Conservation (phyloP, 2,329 filamentous ascomycete species). For the Verticillium nubilum region DNA sequence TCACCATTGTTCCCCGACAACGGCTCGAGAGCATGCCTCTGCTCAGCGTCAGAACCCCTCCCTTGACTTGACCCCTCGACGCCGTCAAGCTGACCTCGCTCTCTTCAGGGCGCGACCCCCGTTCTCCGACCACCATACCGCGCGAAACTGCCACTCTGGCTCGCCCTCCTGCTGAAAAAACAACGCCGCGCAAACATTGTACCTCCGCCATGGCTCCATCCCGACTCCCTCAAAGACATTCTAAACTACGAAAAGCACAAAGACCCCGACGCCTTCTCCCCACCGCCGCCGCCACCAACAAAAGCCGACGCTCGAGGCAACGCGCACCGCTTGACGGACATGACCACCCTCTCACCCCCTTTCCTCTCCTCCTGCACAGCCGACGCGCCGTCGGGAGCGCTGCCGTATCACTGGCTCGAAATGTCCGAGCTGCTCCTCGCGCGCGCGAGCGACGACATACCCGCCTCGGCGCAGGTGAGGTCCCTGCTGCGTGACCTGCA, state of each 20-base stretch:
- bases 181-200: slow-evolving; percentile 91
- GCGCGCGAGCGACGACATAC: slow-evolving; percentile 78
- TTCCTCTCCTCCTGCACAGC: slow-evolving; percentile 74
- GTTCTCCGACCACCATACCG: slow-evolving; percentile 76
- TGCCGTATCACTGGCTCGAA: slow-evolving; percentile 96
- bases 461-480: slow-evolving; percentile 65
- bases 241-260: slow-evolving; percentile 75
- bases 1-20: slow-evolving; percentile 89
- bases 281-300: slow-evolving; percentile 62
- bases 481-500: slow-evolving; percentile 73
- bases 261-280: slow-evolving; percentile 68
- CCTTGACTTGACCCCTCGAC: slow-evolving; percentile 12
- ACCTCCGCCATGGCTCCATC: slow-evolving; percentile 82
- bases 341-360: slow-evolving; percentile 54
- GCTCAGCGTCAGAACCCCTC: slow-evolving; percentile 64
- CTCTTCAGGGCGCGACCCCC: slow-evolving; percentile 66
- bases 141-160: slow-evolving; percentile 80
- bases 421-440: slow-evolving; percentile 82
- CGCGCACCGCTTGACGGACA: slow-evolving; percentile 26
- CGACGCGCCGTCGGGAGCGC: slow-evolving; percentile 57
- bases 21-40: slow-evolving; percentile 80
- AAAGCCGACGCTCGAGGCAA: slow-evolving; percentile 41
- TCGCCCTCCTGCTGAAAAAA: slow-evolving; percentile 89
- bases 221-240: slow-evolving; percentile 68
- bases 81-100: not conserved